phyloP scores from a whole-genome alignment of 305 asterid species.

The Fraxinus paxiana region DNA sequence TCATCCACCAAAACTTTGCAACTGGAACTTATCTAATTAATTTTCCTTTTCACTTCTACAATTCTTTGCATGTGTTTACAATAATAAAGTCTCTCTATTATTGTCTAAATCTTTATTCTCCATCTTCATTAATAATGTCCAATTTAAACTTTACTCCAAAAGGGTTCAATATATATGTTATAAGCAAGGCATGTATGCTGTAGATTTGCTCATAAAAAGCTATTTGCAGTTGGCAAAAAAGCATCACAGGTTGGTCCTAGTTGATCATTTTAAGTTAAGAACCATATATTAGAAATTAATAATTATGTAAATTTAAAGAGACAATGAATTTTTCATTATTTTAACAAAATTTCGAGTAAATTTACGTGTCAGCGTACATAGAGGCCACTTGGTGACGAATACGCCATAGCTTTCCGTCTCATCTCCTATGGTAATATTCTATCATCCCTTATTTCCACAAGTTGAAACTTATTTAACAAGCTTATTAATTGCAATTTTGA shows the following conservation, averaged over 20 bases:
- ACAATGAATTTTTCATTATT: slow-evolving; percentile 15
- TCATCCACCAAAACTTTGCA: slow-evolving; percentile 26
- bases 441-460: slow-evolving; percentile 35
- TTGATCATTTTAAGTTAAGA: slow-evolving; percentile 29
- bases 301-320: slow-evolving; percentile 14
- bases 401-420: slow-evolving; percentile 45
- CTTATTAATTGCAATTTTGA: slow-evolving; percentile 13
- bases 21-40: not conserved
- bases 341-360: slow-evolving; percentile 9
- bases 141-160: not conserved
- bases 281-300: slow-evolving; percentile 13
- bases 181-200: slow-evolving; percentile 32
- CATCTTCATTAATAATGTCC: not conserved
- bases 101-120: not conserved
- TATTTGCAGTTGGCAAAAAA: slow-evolving; percentile 31
- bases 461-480: slow-evolving; percentile 12
- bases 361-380: slow-evolving; percentile 29
- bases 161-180: not conserved
- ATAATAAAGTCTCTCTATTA: not conserved
- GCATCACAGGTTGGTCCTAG: slow-evolving; percentile 51
- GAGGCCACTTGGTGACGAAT: slow-evolving; percentile 50
- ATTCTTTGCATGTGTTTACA: not conserved
- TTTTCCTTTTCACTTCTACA: not conserved
- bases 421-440: slow-evolving; percentile 42
- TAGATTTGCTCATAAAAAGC: slow-evolving; percentile 25